A percentile compares a stretch with the other conserved stretches of the same genome.
Evolutionary conservation across 2,329 filamentous ascomycete species (phyloP).

Genomic region (Escovopsis weberi): DNA sequence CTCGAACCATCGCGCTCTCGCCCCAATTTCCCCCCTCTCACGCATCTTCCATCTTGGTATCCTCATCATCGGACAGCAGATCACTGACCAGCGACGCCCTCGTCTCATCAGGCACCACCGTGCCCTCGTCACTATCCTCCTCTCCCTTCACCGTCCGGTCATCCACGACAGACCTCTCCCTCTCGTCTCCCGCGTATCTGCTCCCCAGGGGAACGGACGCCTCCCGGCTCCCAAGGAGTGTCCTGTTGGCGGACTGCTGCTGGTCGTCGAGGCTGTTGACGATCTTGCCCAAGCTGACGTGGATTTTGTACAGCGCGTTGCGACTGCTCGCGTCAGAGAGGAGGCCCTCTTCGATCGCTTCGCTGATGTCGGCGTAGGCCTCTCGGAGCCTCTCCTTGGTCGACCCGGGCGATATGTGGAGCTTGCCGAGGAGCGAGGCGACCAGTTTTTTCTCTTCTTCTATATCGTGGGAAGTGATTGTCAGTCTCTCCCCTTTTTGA

Average conservation of each 20-base stretch:
- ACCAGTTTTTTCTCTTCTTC: slow-evolving; percentile 79
- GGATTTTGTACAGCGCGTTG: slow-evolving; percentile 54
- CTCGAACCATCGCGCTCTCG: too few relatives aligned
- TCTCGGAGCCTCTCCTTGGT: slow-evolving; percentile 42
- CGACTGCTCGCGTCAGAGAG: slow-evolving; percentile 45
- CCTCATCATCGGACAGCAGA: slow-evolving; percentile 26
- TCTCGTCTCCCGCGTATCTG: slow-evolving; percentile 19
- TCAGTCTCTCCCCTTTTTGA: slow-evolving; percentile 12
- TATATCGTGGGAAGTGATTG: slow-evolving; percentile 16
- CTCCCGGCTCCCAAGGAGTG: slow-evolving; percentile 25
- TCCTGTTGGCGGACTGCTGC: slow-evolving; percentile 18
- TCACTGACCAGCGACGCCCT: slow-evolving; percentile 25
- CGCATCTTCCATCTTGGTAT: slow-evolving; percentile 17
- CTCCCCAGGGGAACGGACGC: slow-evolving; percentile 21
- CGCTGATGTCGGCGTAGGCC: slow-evolving; percentile 41
- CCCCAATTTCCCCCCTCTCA: slow-evolving; percentile 5
- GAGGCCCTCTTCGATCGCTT: slow-evolving; percentile 48
- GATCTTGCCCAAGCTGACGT: slow-evolving; percentile 52
- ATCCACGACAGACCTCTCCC: slow-evolving; percentile 20
- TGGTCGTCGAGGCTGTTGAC: slow-evolving; percentile 43
- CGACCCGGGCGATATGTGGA: slow-evolving; percentile 59
- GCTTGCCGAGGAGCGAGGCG: slow-evolving; percentile 64
- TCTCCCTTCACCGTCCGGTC: slow-evolving; percentile 35
- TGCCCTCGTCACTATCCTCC: slow-evolving; percentile 16
- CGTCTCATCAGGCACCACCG: slow-evolving; percentile 6